These are phyloP conservation scores for Lichtheimia corymbifera DNA, from an alignment of 371 early-diverging fungal genomes.

Conservation along the genomic window DNA sequence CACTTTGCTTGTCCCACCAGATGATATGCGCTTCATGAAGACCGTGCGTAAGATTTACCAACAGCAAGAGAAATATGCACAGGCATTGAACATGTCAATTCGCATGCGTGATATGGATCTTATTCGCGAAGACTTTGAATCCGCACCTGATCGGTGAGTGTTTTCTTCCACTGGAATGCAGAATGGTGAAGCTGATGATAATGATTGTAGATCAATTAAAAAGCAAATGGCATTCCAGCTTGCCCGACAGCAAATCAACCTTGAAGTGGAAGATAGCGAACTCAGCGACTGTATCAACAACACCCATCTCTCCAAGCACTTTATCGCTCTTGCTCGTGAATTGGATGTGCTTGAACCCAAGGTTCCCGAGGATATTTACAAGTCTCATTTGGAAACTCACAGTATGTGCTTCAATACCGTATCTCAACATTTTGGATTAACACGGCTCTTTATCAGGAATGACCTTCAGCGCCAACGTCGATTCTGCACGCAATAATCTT, in stretches of 20 bases:
- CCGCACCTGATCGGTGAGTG: constrained; percentile 79
- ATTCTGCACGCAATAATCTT: constrained; percentile 94
- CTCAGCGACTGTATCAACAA: constrained; percentile 88
- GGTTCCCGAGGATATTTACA: constrained; percentile 97
- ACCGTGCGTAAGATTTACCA: constrained; percentile 92
- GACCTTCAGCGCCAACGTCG: constrained; percentile 73
- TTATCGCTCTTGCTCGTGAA: constrained; percentile 86
- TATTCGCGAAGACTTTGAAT: constrained; percentile 88
- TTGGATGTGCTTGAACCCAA: constrained; percentile 95
- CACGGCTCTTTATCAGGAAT: constrained; percentile 27
- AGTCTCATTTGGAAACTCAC: constrained; percentile 90
- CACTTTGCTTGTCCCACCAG: constrained; percentile 87
- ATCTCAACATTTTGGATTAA: not conserved
- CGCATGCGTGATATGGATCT: constrained; percentile 79
- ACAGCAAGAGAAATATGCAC: constrained; percentile 75
- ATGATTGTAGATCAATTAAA: constrained; percentile 59
- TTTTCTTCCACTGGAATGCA: not conserved
- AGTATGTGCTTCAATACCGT: constrained; percentile 39
- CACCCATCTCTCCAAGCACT: constrained; percentile 82
- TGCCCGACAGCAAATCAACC: constrained; percentile 85
- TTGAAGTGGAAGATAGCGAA: constrained; percentile 83
- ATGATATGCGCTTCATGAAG: constrained; percentile 81
- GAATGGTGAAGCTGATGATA: not conserved
- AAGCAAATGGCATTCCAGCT: constrained; percentile 95
- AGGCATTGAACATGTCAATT: constrained; percentile 86